phyloP scores from a whole-genome alignment of 371 early-diverging fungal genomes.

The Haplosporangium sp. region DNA sequence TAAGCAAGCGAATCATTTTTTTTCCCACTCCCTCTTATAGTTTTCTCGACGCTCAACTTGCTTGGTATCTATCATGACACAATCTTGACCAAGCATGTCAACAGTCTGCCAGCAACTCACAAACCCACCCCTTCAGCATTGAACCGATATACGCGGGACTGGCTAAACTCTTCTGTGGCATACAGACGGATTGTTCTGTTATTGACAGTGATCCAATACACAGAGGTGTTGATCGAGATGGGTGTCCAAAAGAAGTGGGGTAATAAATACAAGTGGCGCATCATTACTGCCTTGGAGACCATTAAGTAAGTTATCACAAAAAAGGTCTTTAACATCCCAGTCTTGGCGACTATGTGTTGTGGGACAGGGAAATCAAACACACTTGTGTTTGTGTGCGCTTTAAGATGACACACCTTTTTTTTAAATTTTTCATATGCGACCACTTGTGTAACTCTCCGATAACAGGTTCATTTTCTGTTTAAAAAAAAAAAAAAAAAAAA shows the following conservation, averaged over 20 bases:
- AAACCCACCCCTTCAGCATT: constrained; percentile 70
- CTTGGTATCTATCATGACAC: constrained; percentile 91
- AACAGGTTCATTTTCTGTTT: too few species aligned
- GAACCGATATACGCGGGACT: constrained; percentile 83
- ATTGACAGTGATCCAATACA: constrained; percentile 80
- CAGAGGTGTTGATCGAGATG: constrained; percentile 91
- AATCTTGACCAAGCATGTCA: constrained; percentile 78
- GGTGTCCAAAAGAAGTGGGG: constrained; percentile 77
- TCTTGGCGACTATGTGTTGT: not conserved
- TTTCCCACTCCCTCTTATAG: constrained; percentile 52
- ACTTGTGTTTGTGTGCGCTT: constrained; percentile 9
- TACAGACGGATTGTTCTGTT: constrained; percentile 71
- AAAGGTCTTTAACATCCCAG: too few species aligned
- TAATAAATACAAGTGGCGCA: constrained; percentile 72
- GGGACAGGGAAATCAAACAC: not conserved
- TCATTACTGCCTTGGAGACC: constrained; percentile 76
- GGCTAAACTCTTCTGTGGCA: constrained; percentile 62
- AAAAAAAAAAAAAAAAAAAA: too few species aligned
- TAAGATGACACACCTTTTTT: constrained; percentile 14
- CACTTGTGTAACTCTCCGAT: constrained; percentile 49
- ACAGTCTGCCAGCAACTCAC: constrained; percentile 57
- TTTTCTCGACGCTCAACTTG: constrained; percentile 85
- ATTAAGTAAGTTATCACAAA: constrained; percentile 70
- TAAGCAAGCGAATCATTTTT: not conserved
- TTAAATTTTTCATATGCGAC: constrained; percentile 11